Base-by-base conservation (phyloP, 2,329 filamentous ascomycete species). In the Capronia americana region DNA sequence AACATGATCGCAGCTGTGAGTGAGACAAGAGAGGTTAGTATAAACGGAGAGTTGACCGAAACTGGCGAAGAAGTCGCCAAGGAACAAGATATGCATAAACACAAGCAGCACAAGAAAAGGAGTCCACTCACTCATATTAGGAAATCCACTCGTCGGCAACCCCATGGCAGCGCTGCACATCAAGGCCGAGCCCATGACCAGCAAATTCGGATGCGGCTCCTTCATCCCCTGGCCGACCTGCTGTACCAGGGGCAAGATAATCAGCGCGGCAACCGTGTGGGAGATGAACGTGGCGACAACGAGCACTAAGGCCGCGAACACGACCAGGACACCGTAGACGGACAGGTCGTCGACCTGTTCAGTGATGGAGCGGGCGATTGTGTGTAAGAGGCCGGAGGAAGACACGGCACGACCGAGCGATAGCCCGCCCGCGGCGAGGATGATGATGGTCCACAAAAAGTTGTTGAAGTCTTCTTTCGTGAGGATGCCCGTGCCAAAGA, bases 401-500 rank as follows among this genome's bases (percentile, higher is more conserved):
- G 93, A 94, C 65, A 99, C 95, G 0, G 94, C 92, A 78, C 96
- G 97, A 64, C 95, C 95, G 0, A 99, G 87, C 1, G 93, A 93
- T 38, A 99, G 82, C 7, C 95, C 95, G 55, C 95, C 95, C 0
- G 95, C 94, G 0, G 95, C 95, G 23, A 99, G 89, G 74, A 99
- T 98, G 79, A 99, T 74, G 79, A 99, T 99, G 23, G 96, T 99
- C 95, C 95, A 99, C 46, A 97, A 90, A 79, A 99, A 99, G 79
- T 99, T 99, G 83, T 99, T 99, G 77, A 99, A 99, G 80, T 99
- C 95, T 79, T 98, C 95, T 80, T 98, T 99, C 57, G 93, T 98
- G 34, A 99, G 84, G 71, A 98, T 94, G 11, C 95, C 95, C 1
- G 93, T 93, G 62, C 95, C 95, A 74, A 99, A 99, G 85, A 99